Conservation (phyloP, 768 basidiomycete genomes). For the Clavulina sp. region DNA sequence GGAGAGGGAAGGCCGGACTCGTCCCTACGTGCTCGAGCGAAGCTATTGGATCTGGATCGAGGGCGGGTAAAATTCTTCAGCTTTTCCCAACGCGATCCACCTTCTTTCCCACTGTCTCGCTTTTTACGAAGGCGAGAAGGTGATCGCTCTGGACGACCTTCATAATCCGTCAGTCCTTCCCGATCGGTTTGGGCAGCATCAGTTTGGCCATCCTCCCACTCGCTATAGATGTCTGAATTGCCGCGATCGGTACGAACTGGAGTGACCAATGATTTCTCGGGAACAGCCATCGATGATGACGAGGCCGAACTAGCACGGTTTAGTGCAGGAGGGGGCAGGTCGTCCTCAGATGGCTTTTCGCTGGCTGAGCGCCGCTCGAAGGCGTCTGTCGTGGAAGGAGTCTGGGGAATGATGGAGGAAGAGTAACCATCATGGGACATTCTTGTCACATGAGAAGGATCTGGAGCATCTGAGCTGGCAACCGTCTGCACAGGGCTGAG, state of each 20-base stretch:
- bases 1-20: slow-evolving; percentile 47
- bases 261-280: background rate
- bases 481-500: no score
- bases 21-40: slow-evolving; percentile 39
- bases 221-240: slow-evolving; percentile 13
- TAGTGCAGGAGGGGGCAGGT: background rate
- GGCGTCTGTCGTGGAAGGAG: slow-evolving; percentile 32
- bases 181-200: slow-evolving; percentile 18
- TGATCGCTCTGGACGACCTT: background rate
- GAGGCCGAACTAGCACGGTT: background rate
- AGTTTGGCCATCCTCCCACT: slow-evolving; percentile 15
- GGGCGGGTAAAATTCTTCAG: slow-evolving; percentile 38
- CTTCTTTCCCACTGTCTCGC: slow-evolving; percentile 33
- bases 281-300: background rate
- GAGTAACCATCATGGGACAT: no score
- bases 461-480: no score
- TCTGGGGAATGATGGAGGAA: slow-evolving; percentile 30
- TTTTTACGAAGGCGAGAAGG: slow-evolving; percentile 40
- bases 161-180: slow-evolving; percentile 16
- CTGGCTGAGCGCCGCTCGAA: slow-evolving; percentile 23
- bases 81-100: slow-evolving; percentile 48
- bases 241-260: slow-evolving; percentile 13
- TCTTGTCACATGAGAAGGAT: no score
- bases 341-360: background rate
- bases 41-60: slow-evolving; percentile 64